Conservation (phyloP, 2,329 filamentous ascomycete genomes). For the Colletotrichum sojae region DNA sequence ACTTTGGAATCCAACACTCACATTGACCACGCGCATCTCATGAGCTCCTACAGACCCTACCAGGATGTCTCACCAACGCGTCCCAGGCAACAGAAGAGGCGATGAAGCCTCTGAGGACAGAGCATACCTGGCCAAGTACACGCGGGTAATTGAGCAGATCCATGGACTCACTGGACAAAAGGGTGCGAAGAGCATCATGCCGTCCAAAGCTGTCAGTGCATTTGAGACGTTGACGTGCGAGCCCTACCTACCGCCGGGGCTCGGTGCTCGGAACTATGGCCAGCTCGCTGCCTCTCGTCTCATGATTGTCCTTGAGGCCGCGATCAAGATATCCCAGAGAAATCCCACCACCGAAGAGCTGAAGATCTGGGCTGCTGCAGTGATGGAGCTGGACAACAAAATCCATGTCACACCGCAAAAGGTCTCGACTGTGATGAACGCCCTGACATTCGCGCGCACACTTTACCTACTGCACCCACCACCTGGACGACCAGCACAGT, state of each 20-base stretch:
- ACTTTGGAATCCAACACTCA: too few species aligned
- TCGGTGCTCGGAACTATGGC: background rate
- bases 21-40: too few species aligned
- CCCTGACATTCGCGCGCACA: background rate
- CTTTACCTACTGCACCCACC: background rate
- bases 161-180: too few species aligned
- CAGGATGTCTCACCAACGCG: too few species aligned
- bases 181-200: too few species aligned
- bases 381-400: background rate
- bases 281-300: background rate
- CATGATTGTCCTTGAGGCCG: background rate
- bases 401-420: background rate
- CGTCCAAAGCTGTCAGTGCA: too few species aligned
- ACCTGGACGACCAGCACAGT: background rate
- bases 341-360: background rate
- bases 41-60: too few species aligned
- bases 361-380: background rate
- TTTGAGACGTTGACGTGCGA: background rate
- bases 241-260: background rate
- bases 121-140: too few species aligned
- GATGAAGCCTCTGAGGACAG: too few species aligned
- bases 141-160: too few species aligned
- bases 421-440: background rate
- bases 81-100: too few species aligned
- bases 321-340: background rate